These are phyloP conservation scores for Populus tomentosa DNA, from an alignment of 441 rosid genomes.

Conservation along the genomic window DNA sequence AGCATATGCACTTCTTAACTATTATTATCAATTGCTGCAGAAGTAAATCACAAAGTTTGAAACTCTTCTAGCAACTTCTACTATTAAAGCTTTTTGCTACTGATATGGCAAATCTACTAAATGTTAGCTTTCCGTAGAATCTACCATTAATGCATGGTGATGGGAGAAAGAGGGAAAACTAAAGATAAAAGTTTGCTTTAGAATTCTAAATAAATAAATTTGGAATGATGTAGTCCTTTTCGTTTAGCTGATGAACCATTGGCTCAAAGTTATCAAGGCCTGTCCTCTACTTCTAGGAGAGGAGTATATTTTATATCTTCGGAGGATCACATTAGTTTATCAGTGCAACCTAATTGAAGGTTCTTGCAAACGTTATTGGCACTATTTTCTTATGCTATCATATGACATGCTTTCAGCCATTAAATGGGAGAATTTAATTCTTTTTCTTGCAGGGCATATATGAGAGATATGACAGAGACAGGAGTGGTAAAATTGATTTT, in stretches of 20 bases:
- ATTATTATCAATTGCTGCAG: not conserved
- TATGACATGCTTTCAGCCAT: not conserved
- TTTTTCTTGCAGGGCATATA: conserved; percentile 39
- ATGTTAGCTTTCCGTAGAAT: not conserved
- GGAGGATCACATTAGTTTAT: not conserved
- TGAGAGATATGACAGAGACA: conserved; percentile 62
- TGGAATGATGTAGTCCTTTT: not conserved
- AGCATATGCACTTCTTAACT: not conserved
- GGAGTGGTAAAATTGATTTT: conserved; percentile 58
- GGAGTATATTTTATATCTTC: no score
- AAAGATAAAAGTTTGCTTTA: not conserved
- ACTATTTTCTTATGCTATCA: not conserved
- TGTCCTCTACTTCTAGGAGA: no score
- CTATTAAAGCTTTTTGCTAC: not conserved
- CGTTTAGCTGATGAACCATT: not conserved
- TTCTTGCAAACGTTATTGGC: no score
- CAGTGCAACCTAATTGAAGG: not conserved
- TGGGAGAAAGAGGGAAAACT: not conserved
- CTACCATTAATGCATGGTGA: not conserved
- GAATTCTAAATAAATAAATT: not conserved
- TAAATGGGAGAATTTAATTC: not conserved
- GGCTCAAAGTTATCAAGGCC: not conserved
- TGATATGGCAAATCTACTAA: not conserved
- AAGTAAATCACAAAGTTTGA: not conserved
- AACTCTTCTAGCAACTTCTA: not conserved